These are phyloP conservation scores for Xylaria sp. DNA, from an alignment of 2,329 filamentous ascomycete genomes.

Conservation along the genomic window DNA sequence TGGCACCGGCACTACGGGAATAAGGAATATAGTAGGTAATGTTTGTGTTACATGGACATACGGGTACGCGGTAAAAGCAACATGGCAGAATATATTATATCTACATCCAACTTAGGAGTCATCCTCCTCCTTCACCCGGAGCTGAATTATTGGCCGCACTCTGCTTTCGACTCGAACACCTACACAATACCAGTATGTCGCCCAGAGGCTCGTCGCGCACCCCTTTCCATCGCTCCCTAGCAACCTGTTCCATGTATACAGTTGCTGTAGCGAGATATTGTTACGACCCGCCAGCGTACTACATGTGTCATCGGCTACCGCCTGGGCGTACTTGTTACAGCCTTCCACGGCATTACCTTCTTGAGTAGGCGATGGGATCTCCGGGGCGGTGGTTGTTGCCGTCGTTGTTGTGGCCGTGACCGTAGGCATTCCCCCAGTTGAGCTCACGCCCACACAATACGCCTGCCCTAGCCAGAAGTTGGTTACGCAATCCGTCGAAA, in stretches of 20 bases:
- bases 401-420: background rate
- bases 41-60: too few relatives aligned
- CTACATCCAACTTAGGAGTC: too few relatives aligned
- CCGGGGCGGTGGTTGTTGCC: background rate
- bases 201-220: slow-evolving; percentile 6
- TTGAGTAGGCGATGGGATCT: background rate
- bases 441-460: slow-evolving; percentile 1
- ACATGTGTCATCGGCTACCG: slow-evolving; percentile 1
- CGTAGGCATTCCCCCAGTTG: background rate
- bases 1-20: too few relatives aligned
- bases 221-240: background rate
- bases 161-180: too few relatives aligned
- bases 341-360: background rate
- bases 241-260: slow-evolving; percentile 12
- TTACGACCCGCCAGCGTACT: background rate
- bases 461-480: background rate
- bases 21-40: too few relatives aligned
- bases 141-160: too few relatives aligned
- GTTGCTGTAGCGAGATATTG: background rate
- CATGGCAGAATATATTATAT: too few relatives aligned
- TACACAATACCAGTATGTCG: slow-evolving; percentile 7
- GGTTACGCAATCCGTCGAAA: background rate
- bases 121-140: too few relatives aligned
- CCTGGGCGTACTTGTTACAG: slow-evolving; percentile 3
- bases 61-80: too few relatives aligned